A percentile compares a stretch with the other conserved stretches of the same genome.
phyloP scores from a whole-genome alignment of 495 filamentous ascomycete genomes.

The Saxispiralis lemnorum region DNA sequence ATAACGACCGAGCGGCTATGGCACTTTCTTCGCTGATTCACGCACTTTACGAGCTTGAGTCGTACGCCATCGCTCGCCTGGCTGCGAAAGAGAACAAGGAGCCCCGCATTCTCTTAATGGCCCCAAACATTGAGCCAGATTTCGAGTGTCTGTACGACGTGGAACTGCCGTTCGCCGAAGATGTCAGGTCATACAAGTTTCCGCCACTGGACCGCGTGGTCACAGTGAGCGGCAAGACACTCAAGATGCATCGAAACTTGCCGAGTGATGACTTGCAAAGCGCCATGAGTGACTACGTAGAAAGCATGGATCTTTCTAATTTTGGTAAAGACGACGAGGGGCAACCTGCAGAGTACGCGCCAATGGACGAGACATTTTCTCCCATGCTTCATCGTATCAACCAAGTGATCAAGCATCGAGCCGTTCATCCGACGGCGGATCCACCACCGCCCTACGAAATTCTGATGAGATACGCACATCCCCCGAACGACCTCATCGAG shows the following conservation, averaged over 20 bases:
- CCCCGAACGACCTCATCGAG: conserved; percentile 46
- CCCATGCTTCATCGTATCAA: conserved; percentile 82
- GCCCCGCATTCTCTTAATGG: conserved; percentile 64
- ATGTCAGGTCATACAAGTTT: conserved; percentile 74
- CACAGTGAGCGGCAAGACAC: conserved; percentile 69
- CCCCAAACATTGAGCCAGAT: conserved; percentile 61
- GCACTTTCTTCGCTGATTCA: conserved; percentile 82
- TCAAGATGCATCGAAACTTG: conserved; percentile 73
- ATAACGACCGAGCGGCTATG: conserved; percentile 57
- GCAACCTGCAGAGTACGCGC: conserved; percentile 52
- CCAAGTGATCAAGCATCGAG: conserved; percentile 66
- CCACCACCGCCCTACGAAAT: conserved; percentile 49
- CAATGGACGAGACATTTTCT: conserved; percentile 73
- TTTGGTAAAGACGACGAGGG: conserved; percentile 52
- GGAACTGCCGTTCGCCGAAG: conserved; percentile 87
- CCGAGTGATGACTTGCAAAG: conserved; percentile 54
- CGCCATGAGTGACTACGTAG: conserved; percentile 81
- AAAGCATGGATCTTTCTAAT: conserved; percentile 72
- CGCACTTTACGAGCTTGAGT: conserved; percentile 68
- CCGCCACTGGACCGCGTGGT: conserved; percentile 76
- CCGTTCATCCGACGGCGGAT: conserved; percentile 51
- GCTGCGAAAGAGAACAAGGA: conserved; percentile 64
- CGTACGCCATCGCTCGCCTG: conserved; percentile 72
- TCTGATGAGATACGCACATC: conserved; percentile 56
- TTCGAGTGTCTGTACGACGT: conserved; percentile 81